Conservation (phyloP, 1,284 basidiomycete species). For the Apiotrichum veenhuisii region DNA sequence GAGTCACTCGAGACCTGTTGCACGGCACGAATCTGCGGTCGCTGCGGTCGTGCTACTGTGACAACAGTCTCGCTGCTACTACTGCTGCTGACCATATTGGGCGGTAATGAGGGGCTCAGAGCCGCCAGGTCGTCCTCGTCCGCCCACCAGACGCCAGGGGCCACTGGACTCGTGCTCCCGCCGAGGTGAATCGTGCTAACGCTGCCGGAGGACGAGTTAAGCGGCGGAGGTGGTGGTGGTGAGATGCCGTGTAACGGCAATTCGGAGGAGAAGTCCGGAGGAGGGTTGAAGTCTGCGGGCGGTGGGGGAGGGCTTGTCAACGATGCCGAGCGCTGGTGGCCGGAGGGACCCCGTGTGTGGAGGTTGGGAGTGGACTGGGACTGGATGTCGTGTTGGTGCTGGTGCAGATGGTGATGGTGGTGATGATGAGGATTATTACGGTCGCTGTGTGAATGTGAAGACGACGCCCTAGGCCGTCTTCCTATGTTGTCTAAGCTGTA, state of each 20-base stretch:
- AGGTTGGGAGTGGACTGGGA: neutral
- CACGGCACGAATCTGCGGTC: conserved; percentile 27
- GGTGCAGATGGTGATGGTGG: neutral
- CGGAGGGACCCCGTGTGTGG: neutral
- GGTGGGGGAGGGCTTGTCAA: conserved; percentile 28
- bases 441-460: neutral
- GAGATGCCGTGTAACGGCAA: conserved; percentile 21
- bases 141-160: neutral
- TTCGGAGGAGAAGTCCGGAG: conserved; percentile 25
- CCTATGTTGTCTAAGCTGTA: too few species aligned
- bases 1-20: conserved; percentile 36
- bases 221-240: conserved; percentile 7
- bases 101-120: too few species aligned
- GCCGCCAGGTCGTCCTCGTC: too few species aligned
- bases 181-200: too few species aligned
- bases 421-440: neutral
- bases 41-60: neutral
- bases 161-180: neutral
- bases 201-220: too few species aligned
- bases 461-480: too few species aligned
- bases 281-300: conserved; percentile 40
- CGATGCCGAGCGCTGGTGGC: neutral
- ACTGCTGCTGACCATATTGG: neutral
- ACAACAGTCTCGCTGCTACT: neutral
- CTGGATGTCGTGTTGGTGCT: neutral